Percentiles rank a stretch among this genome's conserved stretches.
Conservation (phyloP, 352 stramenopile genomes). For the Phytophthora sansomeana region DNA sequence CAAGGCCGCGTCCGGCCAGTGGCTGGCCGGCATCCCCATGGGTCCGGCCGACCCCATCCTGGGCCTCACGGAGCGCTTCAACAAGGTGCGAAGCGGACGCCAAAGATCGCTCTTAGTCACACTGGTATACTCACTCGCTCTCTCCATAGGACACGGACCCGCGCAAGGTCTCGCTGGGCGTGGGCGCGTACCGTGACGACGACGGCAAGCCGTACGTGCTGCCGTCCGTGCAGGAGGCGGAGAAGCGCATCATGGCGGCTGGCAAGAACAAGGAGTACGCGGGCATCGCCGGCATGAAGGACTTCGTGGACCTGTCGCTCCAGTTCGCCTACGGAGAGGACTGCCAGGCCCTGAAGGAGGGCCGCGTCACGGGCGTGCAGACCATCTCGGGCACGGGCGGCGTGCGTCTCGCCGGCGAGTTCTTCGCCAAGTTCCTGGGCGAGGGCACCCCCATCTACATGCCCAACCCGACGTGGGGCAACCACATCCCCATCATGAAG, state of each 20-base stretch:
- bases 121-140: constrained; percentile 1
- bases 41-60: constrained; percentile 97
- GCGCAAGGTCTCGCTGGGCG: constrained; percentile 97
- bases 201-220: constrained; percentile 96
- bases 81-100: constrained; percentile 68
- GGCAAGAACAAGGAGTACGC: constrained; percentile 98
- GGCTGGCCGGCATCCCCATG: constrained; percentile 92
- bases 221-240: constrained; percentile 96
- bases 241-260: constrained; percentile 94
- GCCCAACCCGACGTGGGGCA: constrained; percentile 99
- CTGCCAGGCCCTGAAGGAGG: constrained; percentile 89
- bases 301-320: constrained; percentile 96
- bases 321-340: constrained; percentile 98
- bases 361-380: constrained; percentile 95
- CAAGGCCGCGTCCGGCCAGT: constrained; percentile 53
- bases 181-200: constrained; percentile 98
- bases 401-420: constrained; percentile 96
- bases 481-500: constrained; percentile 97
- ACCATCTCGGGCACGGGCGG: constrained; percentile 99
- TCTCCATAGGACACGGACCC: constrained; percentile 91
- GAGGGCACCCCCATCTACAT: constrained; percentile 95
- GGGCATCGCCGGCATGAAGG: constrained; percentile 95
- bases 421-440: constrained; percentile 93
- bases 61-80: constrained; percentile 93
- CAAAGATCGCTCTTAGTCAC: constrained; percentile 9